These are phyloP conservation scores for Melampsora occidentalis DNA, from an alignment of 1,284 basidiomycete genomes.

Conservation along the genomic window DNA sequence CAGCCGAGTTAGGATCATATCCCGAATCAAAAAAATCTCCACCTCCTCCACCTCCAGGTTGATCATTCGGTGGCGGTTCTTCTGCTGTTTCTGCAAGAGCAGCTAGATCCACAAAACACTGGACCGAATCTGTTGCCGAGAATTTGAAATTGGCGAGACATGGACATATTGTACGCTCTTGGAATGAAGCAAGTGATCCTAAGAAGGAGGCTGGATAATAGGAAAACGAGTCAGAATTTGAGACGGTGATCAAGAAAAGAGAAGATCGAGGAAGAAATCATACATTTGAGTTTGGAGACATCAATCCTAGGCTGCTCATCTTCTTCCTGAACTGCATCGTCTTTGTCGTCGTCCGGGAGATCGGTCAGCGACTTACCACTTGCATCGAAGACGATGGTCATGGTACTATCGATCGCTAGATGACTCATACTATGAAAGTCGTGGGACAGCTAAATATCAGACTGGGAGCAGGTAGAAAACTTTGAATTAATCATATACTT, in stretches of 20 bases:
- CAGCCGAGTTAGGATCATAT: slow-evolving; percentile 54
- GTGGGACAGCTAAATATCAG: slow-evolving; percentile 77
- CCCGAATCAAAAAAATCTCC: slow-evolving; percentile 45
- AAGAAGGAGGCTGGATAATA: slow-evolving; percentile 58
- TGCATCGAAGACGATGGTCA: slow-evolving; percentile 93
- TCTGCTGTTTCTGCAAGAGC: slow-evolving; percentile 30
- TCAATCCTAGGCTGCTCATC: slow-evolving; percentile 48
- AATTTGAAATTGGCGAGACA: slow-evolving; percentile 79
- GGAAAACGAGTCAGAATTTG: slow-evolving; percentile 18
- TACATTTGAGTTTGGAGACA: slow-evolving; percentile 57
- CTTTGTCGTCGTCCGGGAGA: slow-evolving; percentile 60
- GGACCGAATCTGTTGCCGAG: slow-evolving; percentile 60
- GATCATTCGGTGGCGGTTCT: slow-evolving; percentile 18
- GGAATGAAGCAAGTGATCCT: slow-evolving; percentile 64
- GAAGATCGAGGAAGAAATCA: neutral
- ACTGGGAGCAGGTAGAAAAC: slow-evolving; percentile 54
- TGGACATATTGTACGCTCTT: slow-evolving; percentile 71
- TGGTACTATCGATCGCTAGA: slow-evolving; percentile 70
- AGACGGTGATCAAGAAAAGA: too few species aligned
- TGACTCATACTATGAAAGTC: slow-evolving; percentile 55
- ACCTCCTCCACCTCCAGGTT: slow-evolving; percentile 35
- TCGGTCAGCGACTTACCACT: slow-evolving; percentile 55
- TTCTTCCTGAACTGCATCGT: slow-evolving; percentile 68
- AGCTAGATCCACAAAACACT: slow-evolving; percentile 24
- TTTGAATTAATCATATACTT: slow-evolving; percentile 44